Conservation (phyloP, 176 grass and related monocot genomes). For the Puya raimondii region DNA sequence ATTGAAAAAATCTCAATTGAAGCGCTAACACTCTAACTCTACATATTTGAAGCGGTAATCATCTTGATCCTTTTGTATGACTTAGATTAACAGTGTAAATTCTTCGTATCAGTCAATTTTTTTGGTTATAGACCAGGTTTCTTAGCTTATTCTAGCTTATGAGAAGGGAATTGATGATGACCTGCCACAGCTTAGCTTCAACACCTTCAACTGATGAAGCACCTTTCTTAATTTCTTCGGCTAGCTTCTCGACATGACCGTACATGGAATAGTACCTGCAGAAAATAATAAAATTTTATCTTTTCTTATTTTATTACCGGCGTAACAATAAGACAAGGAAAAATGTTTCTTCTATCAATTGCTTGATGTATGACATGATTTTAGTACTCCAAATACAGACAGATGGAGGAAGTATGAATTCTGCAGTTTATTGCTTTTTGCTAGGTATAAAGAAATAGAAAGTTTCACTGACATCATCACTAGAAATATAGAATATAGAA, state of each 20-base stretch:
- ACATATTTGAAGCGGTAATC: too few relatives aligned
- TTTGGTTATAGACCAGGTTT: background rate
- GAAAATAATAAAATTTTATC: background rate
- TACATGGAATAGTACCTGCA: constrained; percentile 19
- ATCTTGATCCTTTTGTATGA: background rate
- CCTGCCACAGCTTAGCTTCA: constrained; percentile 17
- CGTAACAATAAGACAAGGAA: too few relatives aligned
- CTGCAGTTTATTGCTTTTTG: too few relatives aligned
- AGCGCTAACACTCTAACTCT: constrained; percentile 1
- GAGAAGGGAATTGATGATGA: background rate
- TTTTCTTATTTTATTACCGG: background rate
- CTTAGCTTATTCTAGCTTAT: background rate
- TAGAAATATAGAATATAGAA: too few relatives aligned
- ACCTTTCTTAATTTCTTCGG: constrained; percentile 33
- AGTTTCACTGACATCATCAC: too few relatives aligned
- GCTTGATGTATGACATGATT: too few relatives aligned
- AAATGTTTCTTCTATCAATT: too few relatives aligned
- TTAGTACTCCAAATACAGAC: too few relatives aligned
- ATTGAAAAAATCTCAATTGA: too few relatives aligned
- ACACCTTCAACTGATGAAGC: constrained; percentile 16
- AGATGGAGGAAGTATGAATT: too few relatives aligned
- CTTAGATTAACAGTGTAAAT: background rate
- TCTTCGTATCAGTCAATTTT: background rate
- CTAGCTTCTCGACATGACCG: constrained; percentile 25
- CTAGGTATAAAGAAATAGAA: too few relatives aligned